Percentiles rank a stretch among this genome's conserved stretches.
Conservation (phyloP, 192 early-diverging fungal genomes). For the Allomyces macrogynus region DNA sequence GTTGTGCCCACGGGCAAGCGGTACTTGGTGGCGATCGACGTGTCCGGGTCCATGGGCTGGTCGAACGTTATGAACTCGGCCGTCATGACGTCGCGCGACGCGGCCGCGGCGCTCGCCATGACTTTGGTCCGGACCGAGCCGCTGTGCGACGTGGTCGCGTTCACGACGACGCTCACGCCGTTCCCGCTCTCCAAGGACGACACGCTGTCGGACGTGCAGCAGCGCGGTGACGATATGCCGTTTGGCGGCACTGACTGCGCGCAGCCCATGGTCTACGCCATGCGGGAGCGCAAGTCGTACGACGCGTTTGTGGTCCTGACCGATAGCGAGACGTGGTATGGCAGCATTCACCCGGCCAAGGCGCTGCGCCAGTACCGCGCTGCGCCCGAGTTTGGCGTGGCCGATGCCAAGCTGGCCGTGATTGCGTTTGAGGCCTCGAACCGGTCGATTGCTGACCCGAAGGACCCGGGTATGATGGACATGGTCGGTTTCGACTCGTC, state of each 20-base stretch:
- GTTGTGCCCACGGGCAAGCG: constrained; percentile 8
- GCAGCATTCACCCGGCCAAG: constrained; percentile 8
- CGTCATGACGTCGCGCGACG: not conserved
- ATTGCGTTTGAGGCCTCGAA: too few species aligned
- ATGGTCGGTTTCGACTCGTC: too few species aligned
- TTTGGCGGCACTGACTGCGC: constrained; percentile 11
- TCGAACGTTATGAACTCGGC: not conserved
- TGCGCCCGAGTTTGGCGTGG: too few species aligned
- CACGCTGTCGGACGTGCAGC: constrained; percentile 3
- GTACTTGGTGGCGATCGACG: constrained; percentile 10
- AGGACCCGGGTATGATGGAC: too few species aligned
- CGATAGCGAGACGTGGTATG: constrained; percentile 13
- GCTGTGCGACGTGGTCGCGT: constrained; percentile 4
- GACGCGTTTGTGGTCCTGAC: constrained; percentile 11
- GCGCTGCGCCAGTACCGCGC: constrained; percentile 6
- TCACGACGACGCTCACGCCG: constrained; percentile 4
- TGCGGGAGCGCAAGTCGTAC: constrained; percentile 7
- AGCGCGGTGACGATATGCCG: not conserved
- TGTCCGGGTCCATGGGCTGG: constrained; percentile 9
- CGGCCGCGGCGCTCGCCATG: constrained; percentile 10
- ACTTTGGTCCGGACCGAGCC: constrained; percentile 7
- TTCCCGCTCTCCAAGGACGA: constrained; percentile 1
- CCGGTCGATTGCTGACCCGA: too few species aligned
- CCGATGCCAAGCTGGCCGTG: too few species aligned
- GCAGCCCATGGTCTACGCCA: constrained; percentile 9